Evolutionary conservation across 768 basidiomycete species (phyloP).

Genomic region (Phaeotremella skinneri): DNA sequence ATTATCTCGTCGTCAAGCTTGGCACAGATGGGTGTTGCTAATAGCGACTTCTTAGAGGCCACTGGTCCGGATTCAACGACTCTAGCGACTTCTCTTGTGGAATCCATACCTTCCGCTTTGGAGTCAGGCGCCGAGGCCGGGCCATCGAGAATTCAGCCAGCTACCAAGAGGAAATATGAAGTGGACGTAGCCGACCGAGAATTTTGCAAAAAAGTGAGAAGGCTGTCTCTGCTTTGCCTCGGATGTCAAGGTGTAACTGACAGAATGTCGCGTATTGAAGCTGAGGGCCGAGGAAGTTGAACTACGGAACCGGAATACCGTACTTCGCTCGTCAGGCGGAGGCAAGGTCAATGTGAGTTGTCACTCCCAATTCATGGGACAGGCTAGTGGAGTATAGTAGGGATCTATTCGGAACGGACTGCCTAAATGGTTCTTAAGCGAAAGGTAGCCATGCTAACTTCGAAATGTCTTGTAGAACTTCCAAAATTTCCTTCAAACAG

Average conservation of each 20-base stretch:
- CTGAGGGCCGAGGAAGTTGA: slow-evolving; percentile 54
- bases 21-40: slow-evolving; percentile 13
- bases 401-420: too few species aligned
- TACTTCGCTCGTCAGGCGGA: slow-evolving; percentile 62
- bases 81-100: slow-evolving; percentile 4
- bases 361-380: not conserved
- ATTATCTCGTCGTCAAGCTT: slow-evolving; percentile 3
- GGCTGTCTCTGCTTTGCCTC: slow-evolving; percentile 6
- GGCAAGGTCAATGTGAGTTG: slow-evolving; percentile 73
- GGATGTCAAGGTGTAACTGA: not conserved
- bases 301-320: slow-evolving; percentile 70
- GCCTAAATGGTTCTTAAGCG: too few species aligned
- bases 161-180: slow-evolving; percentile 72
- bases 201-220: slow-evolving; percentile 75
- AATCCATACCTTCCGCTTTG: slow-evolving; percentile 10
- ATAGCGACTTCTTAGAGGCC: slow-evolving; percentile 38
- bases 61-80: slow-evolving; percentile 42
- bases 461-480: slow-evolving; percentile 65
- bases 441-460: not conserved
- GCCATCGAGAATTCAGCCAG: slow-evolving; percentile 51
- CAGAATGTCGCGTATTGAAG: slow-evolving; percentile 71
- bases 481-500: slow-evolving; percentile 59
- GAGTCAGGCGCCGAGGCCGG: slow-evolving; percentile 30
- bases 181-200: slow-evolving; percentile 75
- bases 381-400: too few species aligned